Percentiles rank a stretch among this genome's conserved stretches.
phyloP scores from a whole-genome alignment of 192 early-diverging fungal genomes.

The Mortierella alpina region DNA sequence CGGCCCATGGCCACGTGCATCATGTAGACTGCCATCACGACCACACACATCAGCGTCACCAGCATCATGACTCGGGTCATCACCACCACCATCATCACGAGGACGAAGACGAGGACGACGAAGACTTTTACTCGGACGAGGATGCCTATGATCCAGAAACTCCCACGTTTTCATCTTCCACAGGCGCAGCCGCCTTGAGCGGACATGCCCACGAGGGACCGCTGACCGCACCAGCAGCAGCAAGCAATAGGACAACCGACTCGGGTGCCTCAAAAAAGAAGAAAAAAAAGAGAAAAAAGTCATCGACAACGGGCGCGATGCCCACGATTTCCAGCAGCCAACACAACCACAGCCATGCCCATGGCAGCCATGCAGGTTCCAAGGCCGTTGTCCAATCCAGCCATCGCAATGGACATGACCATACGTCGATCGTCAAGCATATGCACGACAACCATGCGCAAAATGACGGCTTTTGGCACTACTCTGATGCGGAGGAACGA shows the following conservation, averaged over 20 bases:
- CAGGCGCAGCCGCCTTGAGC: constrained; percentile 10
- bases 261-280: constrained; percentile 56
- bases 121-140: constrained; percentile 61
- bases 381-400: constrained; percentile 25
- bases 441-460: constrained; percentile 52
- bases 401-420: constrained; percentile 42
- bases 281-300: constrained; percentile 67
- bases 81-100: constrained; percentile 49
- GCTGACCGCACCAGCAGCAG: constrained; percentile 17
- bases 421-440: constrained; percentile 32
- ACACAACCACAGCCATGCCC: constrained; percentile 23
- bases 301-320: constrained; percentile 16
- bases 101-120: constrained; percentile 52
- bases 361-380: constrained; percentile 13
- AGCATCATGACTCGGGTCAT: constrained; percentile 41
- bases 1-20: constrained; percentile 3
- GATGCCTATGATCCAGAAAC: constrained; percentile 60
- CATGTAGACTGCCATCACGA: constrained; percentile 42
- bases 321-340: constrained; percentile 8
- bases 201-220: constrained; percentile 15
- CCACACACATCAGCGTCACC: constrained; percentile 14
- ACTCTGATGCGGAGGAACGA: constrained; percentile 78
- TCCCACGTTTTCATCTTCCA: constrained; percentile 34
- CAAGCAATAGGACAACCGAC: background rate
- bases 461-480: constrained; percentile 74